Conservation (phyloP, 768 basidiomycete genomes). For the Exsudoporus frostii region DNA sequence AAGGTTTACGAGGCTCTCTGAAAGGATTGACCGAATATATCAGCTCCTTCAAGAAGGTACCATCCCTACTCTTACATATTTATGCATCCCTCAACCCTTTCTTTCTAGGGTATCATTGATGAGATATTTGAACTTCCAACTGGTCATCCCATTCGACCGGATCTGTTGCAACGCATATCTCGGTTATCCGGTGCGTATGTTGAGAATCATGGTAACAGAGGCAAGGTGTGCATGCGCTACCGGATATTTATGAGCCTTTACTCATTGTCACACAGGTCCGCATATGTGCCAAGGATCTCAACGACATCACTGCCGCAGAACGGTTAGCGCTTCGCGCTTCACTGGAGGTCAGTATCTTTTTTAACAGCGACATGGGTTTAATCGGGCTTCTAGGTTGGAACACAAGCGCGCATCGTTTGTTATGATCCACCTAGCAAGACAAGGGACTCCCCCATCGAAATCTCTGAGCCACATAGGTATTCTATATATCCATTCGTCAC, state of each 20-base stretch:
- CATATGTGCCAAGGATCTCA: conserved; percentile 47
- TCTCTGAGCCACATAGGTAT: conserved; percentile 41
- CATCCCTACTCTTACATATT: background rate
- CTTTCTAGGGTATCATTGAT: conserved; percentile 25
- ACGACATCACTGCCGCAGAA: conserved; percentile 43
- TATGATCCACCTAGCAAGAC: conserved; percentile 31
- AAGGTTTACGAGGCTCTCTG: conserved; percentile 54
- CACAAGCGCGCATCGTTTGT: conserved; percentile 19
- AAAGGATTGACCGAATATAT: conserved; percentile 48
- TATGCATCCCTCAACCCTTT: background rate
- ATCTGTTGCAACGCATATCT: conserved; percentile 63
- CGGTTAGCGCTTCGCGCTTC: conserved; percentile 51
- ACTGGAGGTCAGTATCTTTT: conserved; percentile 43
- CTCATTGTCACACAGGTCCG: conserved; percentile 42
- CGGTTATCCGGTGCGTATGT: conserved; percentile 62
- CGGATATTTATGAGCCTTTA: background rate
- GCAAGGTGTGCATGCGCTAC: conserved; percentile 38
- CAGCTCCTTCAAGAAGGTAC: conserved; percentile 46
- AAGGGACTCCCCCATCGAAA: conserved; percentile 24
- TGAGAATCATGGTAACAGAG: conserved; percentile 46
- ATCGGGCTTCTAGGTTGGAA: conserved; percentile 13
- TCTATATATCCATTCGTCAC: conserved; percentile 68
- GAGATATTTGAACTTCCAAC: conserved; percentile 45
- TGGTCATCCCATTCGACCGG: conserved; percentile 38
- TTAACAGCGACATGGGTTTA: conserved; percentile 4